A percentile compares a stretch with the other conserved stretches of the same genome.
Evolutionary conservation across 768 basidiomycete species (phyloP).

Genomic region (Lactarius pseudohatsudake): DNA sequence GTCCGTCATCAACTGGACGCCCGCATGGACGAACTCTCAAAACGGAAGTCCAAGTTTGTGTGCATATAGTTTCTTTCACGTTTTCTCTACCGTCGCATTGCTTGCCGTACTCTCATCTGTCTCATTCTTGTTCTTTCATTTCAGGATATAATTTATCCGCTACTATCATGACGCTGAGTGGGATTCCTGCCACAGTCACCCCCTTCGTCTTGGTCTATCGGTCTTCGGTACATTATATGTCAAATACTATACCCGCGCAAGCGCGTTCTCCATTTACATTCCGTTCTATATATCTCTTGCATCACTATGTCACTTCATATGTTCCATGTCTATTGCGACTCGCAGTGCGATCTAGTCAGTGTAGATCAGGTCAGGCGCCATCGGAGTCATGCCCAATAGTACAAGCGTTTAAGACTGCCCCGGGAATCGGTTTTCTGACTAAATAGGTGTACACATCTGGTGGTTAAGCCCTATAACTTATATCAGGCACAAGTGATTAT

Average conservation of each 20-base stretch:
- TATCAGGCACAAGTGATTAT: no score
- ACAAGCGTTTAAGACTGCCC: neutral
- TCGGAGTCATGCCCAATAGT: conserved; percentile 5
- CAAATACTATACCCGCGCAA: conserved; percentile 26
- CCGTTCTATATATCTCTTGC: conserved; percentile 4
- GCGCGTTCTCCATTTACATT: conserved; percentile 20
- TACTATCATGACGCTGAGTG: conserved; percentile 10
- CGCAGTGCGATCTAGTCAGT: conserved; percentile 14
- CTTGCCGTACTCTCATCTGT: conserved; percentile 12
- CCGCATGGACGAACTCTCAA: conserved; percentile 81
- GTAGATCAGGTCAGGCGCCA: conserved; percentile 3
- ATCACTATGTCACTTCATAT: conserved; percentile 15
- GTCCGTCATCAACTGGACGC: conserved; percentile 83
- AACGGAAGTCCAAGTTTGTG: conserved; percentile 89
- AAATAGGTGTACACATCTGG: neutral
- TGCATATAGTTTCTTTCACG: conserved; percentile 58
- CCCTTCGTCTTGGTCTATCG: conserved; percentile 7
- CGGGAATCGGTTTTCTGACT: neutral
- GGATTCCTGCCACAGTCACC: neutral
- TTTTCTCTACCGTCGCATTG: conserved; percentile 15
- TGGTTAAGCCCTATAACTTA: no score
- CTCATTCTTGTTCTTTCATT: conserved; percentile 10
- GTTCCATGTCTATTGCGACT: conserved; percentile 23
- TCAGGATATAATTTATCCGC: conserved; percentile 1
- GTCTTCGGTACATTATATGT: conserved; percentile 23